Evolutionary conservation across 2,329 filamentous ascomycete genomes (phyloP).

Genomic region (Pseudovirgaria hyperparasitica): DNA sequence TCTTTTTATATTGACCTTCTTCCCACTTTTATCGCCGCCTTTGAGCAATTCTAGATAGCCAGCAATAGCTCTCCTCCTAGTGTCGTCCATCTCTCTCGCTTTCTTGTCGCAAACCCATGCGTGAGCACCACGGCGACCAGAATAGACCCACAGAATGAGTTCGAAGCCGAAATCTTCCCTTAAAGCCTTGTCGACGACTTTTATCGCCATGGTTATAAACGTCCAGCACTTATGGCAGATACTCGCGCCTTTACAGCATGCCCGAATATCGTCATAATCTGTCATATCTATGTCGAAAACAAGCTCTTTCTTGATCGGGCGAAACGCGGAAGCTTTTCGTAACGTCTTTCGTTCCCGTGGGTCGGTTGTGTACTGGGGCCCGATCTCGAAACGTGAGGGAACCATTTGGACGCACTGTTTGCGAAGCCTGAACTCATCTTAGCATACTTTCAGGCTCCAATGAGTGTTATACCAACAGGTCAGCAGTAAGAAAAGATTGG

Average conservation of each 20-base stretch:
- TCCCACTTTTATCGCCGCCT: conserved; percentile 73
- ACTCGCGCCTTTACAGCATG: conserved; percentile 84
- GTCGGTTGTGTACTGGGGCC: conserved; percentile 90
- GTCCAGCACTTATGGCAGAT: conserved; percentile 94
- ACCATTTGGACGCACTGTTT: conserved; percentile 84
- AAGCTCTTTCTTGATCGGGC: conserved; percentile 79
- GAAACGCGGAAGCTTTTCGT: conserved; percentile 68
- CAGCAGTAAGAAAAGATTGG: conserved; percentile 60
- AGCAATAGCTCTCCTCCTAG: conserved; percentile 71
- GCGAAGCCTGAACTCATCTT: conserved; percentile 47
- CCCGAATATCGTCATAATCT: conserved; percentile 93
- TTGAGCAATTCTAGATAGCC: conserved; percentile 84
- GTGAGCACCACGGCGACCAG: conserved; percentile 88
- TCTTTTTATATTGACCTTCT: conserved; percentile 71
- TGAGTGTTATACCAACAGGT: conserved; percentile 34
- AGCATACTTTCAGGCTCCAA: neutral
- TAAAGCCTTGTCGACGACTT: conserved; percentile 75
- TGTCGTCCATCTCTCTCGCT: conserved; percentile 73
- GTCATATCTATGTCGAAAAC: conserved; percentile 99
- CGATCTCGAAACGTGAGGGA: conserved; percentile 93
- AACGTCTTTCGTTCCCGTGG: conserved; percentile 86
- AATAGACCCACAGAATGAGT: conserved; percentile 98
- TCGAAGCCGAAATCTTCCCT: conserved; percentile 93
- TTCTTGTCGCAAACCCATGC: conserved; percentile 94
- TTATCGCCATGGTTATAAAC: conserved; percentile 96